These are phyloP conservation scores for Thielaviopsis populi DNA, from an alignment of 2,329 filamentous ascomycete species.

Conservation along the genomic window DNA sequence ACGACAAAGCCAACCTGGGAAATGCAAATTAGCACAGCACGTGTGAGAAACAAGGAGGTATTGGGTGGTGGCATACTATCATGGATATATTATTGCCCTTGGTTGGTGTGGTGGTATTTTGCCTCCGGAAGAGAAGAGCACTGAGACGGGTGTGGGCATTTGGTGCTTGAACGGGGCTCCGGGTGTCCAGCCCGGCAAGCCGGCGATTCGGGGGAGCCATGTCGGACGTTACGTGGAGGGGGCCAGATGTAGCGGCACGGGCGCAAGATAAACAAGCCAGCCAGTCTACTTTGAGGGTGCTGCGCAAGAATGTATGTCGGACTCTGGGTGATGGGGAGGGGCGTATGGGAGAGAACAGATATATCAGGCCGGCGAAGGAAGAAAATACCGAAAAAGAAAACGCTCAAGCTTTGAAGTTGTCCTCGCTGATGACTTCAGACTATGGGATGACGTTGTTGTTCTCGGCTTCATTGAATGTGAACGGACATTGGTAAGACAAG, in stretches of 20 bases:
- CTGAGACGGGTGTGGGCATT: background rate
- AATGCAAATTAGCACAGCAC: background rate
- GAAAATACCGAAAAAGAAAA: background rate
- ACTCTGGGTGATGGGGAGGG: background rate
- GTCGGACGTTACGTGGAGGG: background rate
- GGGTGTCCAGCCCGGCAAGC: background rate
- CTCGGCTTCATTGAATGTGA: background rate
- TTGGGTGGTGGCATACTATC: constrained; percentile 8
- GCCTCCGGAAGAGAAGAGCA: background rate
- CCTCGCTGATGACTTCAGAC: background rate
- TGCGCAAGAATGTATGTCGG: background rate
- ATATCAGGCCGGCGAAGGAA: background rate
- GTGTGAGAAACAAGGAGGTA: background rate
- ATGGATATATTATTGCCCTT: constrained; percentile 13
- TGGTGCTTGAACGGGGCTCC: background rate
- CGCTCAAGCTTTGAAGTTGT: background rate
- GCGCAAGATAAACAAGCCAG: background rate
- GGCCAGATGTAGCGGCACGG: background rate
- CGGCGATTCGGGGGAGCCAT: background rate
- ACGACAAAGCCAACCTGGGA: constrained; percentile 14
- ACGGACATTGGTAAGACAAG: background rate
- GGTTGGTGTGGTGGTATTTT: background rate
- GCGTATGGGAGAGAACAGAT: background rate
- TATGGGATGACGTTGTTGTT: background rate
- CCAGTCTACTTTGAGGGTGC: background rate